Evolutionary conservation across 305 asterid genomes (phyloP).

Genomic region (Fraxinus sp.): DNA sequence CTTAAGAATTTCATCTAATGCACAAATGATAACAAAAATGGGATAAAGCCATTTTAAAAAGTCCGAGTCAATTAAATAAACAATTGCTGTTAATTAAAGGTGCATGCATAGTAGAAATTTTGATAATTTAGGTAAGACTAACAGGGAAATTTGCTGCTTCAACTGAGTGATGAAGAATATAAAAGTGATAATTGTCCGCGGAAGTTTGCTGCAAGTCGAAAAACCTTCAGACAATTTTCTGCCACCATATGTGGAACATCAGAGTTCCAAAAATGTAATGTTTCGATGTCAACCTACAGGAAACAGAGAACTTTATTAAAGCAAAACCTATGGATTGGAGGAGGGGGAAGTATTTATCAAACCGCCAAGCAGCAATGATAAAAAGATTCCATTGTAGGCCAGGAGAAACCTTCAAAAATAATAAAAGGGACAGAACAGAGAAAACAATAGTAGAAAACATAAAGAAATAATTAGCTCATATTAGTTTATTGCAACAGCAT

Average conservation of each 20-base stretch:
- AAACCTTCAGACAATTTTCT: neutral
- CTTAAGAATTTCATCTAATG: neutral
- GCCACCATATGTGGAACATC: neutral
- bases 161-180: slow-evolving; percentile 9
- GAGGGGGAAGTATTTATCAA: neutral
- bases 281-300: slow-evolving; percentile 3
- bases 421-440: neutral
- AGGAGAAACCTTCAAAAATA: neutral
- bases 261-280: neutral
- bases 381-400: neutral
- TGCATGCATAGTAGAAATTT: neutral
- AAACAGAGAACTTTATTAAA: neutral
- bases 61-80: slow-evolving; percentile 1
- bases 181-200: neutral
- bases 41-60: neutral
- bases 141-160: slow-evolving; percentile 8
- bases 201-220: neutral
- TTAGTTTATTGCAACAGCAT: neutral
- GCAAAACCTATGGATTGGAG: slow-evolving; percentile 9
- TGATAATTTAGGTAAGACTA: neutral
- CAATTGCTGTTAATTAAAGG: neutral
- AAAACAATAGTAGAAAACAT: neutral
- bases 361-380: neutral
- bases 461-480: slow-evolving; percentile 2
- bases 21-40: neutral